A percentile compares a stretch with the other conserved stretches of the same genome.
phyloP scores from a whole-genome alignment of 805 yeast genomes.

The Yamadazyma philogaea region DNA sequence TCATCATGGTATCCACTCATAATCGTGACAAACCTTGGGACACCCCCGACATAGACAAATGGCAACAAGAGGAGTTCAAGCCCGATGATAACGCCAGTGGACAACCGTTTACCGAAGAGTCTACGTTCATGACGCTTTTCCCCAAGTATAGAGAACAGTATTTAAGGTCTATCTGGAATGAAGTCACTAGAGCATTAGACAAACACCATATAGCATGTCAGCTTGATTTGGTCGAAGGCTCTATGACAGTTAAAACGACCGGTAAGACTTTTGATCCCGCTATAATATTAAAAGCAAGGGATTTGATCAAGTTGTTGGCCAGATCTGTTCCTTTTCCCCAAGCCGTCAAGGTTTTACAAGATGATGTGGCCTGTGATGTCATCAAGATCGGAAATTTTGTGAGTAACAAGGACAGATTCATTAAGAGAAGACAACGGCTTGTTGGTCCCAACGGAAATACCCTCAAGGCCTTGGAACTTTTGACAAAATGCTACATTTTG shows the following conservation, averaged over 20 bases:
- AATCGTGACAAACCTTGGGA: conserved; percentile 98
- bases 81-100: conserved; percentile 89
- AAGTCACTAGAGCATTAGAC: conserved; percentile 78
- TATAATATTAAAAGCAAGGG: conserved; percentile 88
- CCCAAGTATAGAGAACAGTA: conserved; percentile 96
- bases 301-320: conserved; percentile 86
- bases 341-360: conserved; percentile 86
- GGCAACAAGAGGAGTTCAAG: conserved; percentile 84
- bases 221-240: conserved; percentile 89
- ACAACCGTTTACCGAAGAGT: conserved; percentile 88
- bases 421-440: conserved; percentile 91
- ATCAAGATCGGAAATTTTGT: conserved; percentile 91
- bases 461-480: conserved; percentile 86
- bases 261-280: conserved; percentile 96
- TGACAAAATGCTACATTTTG: conserved; percentile 92
- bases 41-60: conserved; percentile 89
- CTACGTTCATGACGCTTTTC: conserved; percentile 89
- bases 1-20: conserved; percentile 81
- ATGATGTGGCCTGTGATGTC: conserved; percentile 93
- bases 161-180: conserved; percentile 87
- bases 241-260: conserved; percentile 95
- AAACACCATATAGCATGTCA: conserved; percentile 76
- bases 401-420: conserved; percentile 86
- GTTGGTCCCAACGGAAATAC: conserved; percentile 98
- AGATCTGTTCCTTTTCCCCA: conserved; percentile 97